Conservation (phyloP, 2,329 filamentous ascomycete genomes). For the Cordyceps javanica region DNA sequence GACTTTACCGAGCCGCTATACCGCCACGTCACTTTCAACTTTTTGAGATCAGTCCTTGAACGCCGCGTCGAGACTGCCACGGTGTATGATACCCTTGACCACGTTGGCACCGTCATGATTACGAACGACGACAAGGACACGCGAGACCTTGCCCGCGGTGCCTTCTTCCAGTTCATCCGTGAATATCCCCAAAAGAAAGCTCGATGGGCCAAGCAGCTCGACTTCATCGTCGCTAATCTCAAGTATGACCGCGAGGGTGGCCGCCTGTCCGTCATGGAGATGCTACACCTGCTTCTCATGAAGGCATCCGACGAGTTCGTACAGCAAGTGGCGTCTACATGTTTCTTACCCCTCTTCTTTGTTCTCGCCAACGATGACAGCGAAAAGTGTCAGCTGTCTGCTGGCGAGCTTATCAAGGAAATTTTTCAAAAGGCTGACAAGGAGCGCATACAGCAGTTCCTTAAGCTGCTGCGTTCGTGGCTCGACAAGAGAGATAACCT, state of each 20-base stretch:
- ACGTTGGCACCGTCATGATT: slow-evolving; percentile 87
- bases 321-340: slow-evolving; percentile 72
- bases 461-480: slow-evolving; percentile 68
- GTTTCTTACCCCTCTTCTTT: slow-evolving; percentile 82
- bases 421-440: slow-evolving; percentile 73
- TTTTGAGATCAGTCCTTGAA: slow-evolving; percentile 79
- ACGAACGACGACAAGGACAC: slow-evolving; percentile 89
- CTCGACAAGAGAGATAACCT: slow-evolving; percentile 66
- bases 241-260: slow-evolving; percentile 86
- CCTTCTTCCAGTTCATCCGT: slow-evolving; percentile 89
- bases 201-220: slow-evolving; percentile 81
- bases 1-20: slow-evolving; percentile 90
- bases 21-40: slow-evolving; percentile 91
- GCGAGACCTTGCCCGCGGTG: slow-evolving; percentile 77
- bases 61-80: slow-evolving; percentile 78
- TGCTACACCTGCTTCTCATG: slow-evolving; percentile 75
- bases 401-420: slow-evolving; percentile 71
- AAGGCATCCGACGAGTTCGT: slow-evolving; percentile 79
- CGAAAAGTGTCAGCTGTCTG: slow-evolving; percentile 75
- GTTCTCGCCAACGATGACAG: slow-evolving; percentile 85
- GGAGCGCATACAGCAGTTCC: slow-evolving; percentile 64
- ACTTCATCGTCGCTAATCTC: slow-evolving; percentile 83
- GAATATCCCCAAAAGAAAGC: slow-evolving; percentile 91
- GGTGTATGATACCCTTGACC: slow-evolving; percentile 87
- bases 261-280: slow-evolving; percentile 87